phyloP scores from a whole-genome alignment of 768 basidiomycete species.

The Tylopilus vinaceipallidus region DNA sequence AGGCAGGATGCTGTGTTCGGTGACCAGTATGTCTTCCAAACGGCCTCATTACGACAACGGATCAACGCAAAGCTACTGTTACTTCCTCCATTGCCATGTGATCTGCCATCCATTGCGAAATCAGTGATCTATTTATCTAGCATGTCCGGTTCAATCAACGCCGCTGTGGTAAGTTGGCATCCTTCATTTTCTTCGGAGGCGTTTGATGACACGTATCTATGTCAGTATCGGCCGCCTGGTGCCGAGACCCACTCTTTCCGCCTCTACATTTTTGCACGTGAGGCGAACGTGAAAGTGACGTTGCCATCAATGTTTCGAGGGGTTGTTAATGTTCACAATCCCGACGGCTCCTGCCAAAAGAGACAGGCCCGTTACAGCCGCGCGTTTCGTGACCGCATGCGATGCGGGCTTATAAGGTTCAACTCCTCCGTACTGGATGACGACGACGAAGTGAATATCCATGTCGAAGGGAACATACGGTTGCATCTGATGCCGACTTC shows the following conservation, averaged over 20 bases:
- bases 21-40: constrained; percentile 31
- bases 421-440: constrained; percentile 18
- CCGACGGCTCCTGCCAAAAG: constrained; percentile 9
- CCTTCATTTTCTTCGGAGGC: not conserved
- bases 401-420: constrained; percentile 22
- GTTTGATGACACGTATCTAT: not conserved
- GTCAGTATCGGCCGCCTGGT: constrained; percentile 24
- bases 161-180: constrained; percentile 25
- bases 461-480: constrained; percentile 26
- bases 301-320: constrained; percentile 29
- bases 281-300: constrained; percentile 28
- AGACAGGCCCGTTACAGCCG: constrained; percentile 20
- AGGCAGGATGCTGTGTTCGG: constrained; percentile 29
- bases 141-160: constrained; percentile 23
- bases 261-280: constrained; percentile 29
- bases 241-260: constrained; percentile 31
- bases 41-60: constrained; percentile 16
- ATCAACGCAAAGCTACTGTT: constrained; percentile 29
- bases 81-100: constrained; percentile 28
- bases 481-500: constrained; percentile 18
- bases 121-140: constrained; percentile 33
- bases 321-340: constrained; percentile 23
- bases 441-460: constrained; percentile 31
- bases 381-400: constrained; percentile 25
- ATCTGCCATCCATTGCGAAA: constrained; percentile 31